Conservation (phyloP, 208 protist species). For the Trypanosoma caninum region DNA sequence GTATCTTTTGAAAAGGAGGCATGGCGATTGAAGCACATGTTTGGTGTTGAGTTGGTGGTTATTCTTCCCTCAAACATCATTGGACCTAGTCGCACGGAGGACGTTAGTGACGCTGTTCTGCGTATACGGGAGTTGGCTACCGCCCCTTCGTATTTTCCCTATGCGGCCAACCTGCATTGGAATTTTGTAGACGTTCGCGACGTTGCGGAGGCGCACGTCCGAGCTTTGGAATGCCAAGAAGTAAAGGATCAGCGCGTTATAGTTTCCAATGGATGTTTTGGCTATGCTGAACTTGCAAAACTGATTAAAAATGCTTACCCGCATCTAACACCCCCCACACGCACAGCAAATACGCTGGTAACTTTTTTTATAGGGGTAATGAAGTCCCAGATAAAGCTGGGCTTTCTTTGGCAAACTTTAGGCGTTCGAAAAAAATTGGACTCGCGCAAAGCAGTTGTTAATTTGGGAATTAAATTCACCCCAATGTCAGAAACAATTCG, state of each 20-base stretch:
- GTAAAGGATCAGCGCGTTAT: constrained; percentile 83
- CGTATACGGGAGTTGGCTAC: constrained; percentile 67
- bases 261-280: constrained; percentile 72
- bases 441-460: constrained; percentile 42
- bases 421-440: constrained; percentile 77
- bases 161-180: constrained; percentile 81
- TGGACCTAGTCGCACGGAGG: constrained; percentile 77
- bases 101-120: constrained; percentile 79
- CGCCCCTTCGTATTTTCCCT: constrained; percentile 68
- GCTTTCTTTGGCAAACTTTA: constrained; percentile 80
- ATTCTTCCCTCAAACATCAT: constrained; percentile 83
- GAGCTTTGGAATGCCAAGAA: constrained; percentile 65
- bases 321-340: constrained; percentile 73
- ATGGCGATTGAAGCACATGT: constrained; percentile 84
- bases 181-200: constrained; percentile 91
- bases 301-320: constrained; percentile 74
- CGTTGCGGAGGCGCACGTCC: constrained; percentile 82
- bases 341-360: constrained; percentile 74
- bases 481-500: constrained; percentile 70
- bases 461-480: constrained; percentile 71
- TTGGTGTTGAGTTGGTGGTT: constrained; percentile 86
- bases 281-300: constrained; percentile 59
- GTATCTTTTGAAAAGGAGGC: constrained; percentile 87
- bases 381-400: constrained; percentile 56
- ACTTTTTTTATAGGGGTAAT: constrained; percentile 61